phyloP scores from a whole-genome alignment of 129 eudicot genomes.

The Helianthus tuberosus region DNA sequence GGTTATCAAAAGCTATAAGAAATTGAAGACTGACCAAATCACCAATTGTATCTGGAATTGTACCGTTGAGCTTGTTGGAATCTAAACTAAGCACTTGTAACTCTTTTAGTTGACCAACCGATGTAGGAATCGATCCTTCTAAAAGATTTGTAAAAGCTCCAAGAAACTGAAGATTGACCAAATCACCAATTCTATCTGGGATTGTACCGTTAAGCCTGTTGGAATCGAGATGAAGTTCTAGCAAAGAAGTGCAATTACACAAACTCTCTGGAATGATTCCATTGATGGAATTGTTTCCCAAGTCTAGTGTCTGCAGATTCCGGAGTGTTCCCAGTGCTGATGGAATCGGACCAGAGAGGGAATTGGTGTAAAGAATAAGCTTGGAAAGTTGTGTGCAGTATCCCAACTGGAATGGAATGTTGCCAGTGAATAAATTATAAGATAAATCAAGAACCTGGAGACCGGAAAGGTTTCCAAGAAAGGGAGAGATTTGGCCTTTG shows the following conservation, averaged over 20 bases:
- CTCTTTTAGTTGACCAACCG: slow-evolving; percentile 51
- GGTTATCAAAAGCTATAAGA: too few species aligned
- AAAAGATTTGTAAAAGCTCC: slow-evolving; percentile 51
- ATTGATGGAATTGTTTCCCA: slow-evolving; percentile 53
- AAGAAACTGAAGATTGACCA: slow-evolving; percentile 50
- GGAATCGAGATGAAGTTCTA: slow-evolving; percentile 36
- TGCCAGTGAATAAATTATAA: slow-evolving; percentile 62
- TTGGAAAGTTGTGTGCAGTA: slow-evolving; percentile 53
- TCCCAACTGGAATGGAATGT: slow-evolving; percentile 62
- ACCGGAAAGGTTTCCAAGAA: slow-evolving; percentile 68
- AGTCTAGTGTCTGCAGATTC: slow-evolving; percentile 40
- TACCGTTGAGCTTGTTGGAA: too few species aligned
- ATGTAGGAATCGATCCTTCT: slow-evolving; percentile 52
- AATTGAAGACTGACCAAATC: too few species aligned
- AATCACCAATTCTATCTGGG: slow-evolving; percentile 60
- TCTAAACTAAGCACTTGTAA: slow-evolving; percentile 49
- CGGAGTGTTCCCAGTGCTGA: slow-evolving; percentile 51
- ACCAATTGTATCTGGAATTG: too few species aligned
- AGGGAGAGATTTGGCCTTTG: slow-evolving; percentile 65
- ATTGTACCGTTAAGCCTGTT: slow-evolving; percentile 67
- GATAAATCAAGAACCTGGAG: slow-evolving; percentile 85
- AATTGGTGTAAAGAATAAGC: slow-evolving; percentile 47
- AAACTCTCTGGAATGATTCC: slow-evolving; percentile 64
- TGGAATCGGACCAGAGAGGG: slow-evolving; percentile 70
- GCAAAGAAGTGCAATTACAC: slow-evolving; percentile 53